Percentiles rank a stretch among this genome's conserved stretches.
Evolutionary conservation across 73 alveolate genomes (phyloP).

Genomic region (Tetrahymena borealis): DNA sequence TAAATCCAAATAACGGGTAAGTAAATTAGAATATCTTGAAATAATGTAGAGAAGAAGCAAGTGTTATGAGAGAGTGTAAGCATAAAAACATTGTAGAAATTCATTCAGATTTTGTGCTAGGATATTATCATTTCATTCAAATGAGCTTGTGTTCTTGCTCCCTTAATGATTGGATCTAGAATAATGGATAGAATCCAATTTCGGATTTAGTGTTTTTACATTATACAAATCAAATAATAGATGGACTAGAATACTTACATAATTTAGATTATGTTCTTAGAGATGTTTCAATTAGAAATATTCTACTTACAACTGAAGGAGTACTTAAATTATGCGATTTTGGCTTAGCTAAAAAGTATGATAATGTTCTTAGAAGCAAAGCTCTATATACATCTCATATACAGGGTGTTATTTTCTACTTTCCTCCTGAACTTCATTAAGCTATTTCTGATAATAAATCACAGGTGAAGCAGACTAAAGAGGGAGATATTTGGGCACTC

Average conservation of each 20-base stretch:
- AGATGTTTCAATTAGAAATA: neutral
- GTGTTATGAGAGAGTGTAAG: neutral
- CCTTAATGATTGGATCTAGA: neutral
- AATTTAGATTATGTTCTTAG: neutral
- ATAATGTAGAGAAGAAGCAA: neutral
- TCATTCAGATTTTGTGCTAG: neutral
- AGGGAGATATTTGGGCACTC: neutral
- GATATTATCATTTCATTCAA: neutral
- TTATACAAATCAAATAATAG: neutral
- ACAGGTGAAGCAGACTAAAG: neutral
- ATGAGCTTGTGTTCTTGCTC: neutral
- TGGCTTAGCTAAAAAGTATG: neutral
- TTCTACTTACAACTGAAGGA: neutral
- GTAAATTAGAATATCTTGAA: neutral
- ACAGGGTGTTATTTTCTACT: neutral
- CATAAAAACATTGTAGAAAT: neutral
- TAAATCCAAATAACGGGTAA: neutral
- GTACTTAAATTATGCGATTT: neutral
- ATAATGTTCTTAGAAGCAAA: neutral
- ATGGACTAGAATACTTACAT: neutral
- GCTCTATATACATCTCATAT: neutral
- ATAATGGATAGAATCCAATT: neutral
- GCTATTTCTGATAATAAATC: neutral
- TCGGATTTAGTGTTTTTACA: neutral
- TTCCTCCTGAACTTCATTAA: neutral